phyloP scores from a whole-genome alignment of 2,329 filamentous ascomycete species.

The Penicillium capsulatum region DNA sequence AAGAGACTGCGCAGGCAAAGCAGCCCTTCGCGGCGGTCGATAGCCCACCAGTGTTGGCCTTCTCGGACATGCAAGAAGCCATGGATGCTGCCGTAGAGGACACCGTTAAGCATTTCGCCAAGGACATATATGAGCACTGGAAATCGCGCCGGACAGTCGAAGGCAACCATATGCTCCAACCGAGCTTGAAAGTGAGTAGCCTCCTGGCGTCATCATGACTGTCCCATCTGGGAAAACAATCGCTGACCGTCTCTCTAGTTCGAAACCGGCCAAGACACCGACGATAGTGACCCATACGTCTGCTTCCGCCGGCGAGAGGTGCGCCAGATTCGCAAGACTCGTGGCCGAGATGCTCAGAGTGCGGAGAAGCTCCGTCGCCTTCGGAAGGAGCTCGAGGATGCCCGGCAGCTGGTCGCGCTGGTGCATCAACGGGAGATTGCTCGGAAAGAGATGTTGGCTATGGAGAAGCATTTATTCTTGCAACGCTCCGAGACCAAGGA shows the following conservation, averaged over 20 bases:
- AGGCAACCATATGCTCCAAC: constrained; percentile 69
- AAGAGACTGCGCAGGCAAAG: constrained; percentile 76
- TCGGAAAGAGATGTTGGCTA: constrained; percentile 70
- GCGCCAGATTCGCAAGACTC: constrained; percentile 88
- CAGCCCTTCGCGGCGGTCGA: constrained; percentile 88
- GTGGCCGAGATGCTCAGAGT: constrained; percentile 87
- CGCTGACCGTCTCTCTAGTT: constrained; percentile 48
- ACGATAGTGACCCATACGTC: constrained; percentile 95
- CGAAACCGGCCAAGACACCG: constrained; percentile 87
- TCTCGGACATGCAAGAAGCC: constrained; percentile 69
- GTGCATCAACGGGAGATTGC: constrained; percentile 75
- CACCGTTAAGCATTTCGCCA: constrained; percentile 58
- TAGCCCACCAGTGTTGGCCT: constrained; percentile 72
- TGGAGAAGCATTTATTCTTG: constrained; percentile 76
- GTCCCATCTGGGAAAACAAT: constrained; percentile 2
- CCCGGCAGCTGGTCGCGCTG: constrained; percentile 71
- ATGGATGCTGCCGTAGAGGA: constrained; percentile 57
- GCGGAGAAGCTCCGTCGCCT: constrained; percentile 91
- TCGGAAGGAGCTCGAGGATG: constrained; percentile 84
- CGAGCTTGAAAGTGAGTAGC: constrained; percentile 63
- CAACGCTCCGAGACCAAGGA: constrained; percentile 78
- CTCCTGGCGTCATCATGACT: neutral
- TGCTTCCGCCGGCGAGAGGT: constrained; percentile 96
- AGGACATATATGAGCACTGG: constrained; percentile 88
- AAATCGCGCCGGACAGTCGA: constrained; percentile 62